phyloP scores from a whole-genome alignment of 1,139 yeast species.

The Spathaspora sp. region DNA sequence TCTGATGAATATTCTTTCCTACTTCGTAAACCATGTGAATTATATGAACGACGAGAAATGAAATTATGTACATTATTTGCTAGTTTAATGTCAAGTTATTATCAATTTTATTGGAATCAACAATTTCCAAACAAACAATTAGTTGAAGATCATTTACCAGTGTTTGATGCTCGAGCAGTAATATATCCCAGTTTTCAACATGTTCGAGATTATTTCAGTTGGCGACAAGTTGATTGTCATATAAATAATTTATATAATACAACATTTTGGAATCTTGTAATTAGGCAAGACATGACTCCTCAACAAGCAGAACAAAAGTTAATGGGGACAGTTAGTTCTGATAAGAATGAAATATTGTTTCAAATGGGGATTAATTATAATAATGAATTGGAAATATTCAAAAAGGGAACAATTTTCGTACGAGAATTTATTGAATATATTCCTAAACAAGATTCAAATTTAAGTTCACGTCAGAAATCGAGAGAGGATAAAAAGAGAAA shows the following conservation, averaged over 20 bases:
- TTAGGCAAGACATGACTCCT: slow-evolving; percentile 66
- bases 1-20: slow-evolving; percentile 92
- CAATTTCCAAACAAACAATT: slow-evolving; percentile 50
- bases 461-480: slow-evolving; percentile 50
- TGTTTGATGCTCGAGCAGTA: slow-evolving; percentile 90
- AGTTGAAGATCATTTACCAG: slow-evolving; percentile 52
- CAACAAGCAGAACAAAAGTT: slow-evolving; percentile 75
- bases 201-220: slow-evolving; percentile 78
- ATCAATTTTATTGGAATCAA: slow-evolving; percentile 64
- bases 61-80: slow-evolving; percentile 81
- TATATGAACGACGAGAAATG: slow-evolving; percentile 80
- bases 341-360: slow-evolving; percentile 85
- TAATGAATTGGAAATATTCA: slow-evolving; percentile 82
- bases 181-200: slow-evolving; percentile 65
- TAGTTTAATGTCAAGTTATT: slow-evolving; percentile 76
- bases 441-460: slow-evolving; percentile 12
- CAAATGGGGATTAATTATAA: slow-evolving; percentile 86
- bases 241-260: slow-evolving; percentile 93
- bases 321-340: slow-evolving; percentile 73
- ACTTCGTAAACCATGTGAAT: slow-evolving; percentile 54
- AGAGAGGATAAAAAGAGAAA: slow-evolving; percentile 47
- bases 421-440: slow-evolving; percentile 43
- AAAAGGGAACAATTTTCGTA: slow-evolving; percentile 78
- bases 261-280: slow-evolving; percentile 83
- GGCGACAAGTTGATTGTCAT: slow-evolving; percentile 98